Evolutionary conservation across 208 protist species (phyloP).

Genomic region (Leptomonas seymouri): DNA sequence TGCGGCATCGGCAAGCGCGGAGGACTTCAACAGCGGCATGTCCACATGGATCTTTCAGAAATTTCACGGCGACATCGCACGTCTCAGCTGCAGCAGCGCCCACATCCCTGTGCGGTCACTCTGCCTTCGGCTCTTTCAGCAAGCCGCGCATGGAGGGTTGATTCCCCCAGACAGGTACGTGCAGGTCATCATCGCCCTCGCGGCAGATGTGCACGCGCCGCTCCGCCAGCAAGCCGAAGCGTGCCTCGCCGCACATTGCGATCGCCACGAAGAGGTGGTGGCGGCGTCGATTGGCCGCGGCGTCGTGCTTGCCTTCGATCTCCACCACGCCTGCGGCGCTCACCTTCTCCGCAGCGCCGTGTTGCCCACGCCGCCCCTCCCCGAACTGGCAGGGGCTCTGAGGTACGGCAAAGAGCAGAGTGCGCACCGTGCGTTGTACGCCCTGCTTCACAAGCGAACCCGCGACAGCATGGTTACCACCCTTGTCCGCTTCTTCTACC

Average conservation of each 20-base stretch:
- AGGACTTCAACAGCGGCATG: conserved; percentile 84
- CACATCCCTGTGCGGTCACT: conserved; percentile 46
- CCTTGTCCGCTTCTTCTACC: conserved; percentile 70
- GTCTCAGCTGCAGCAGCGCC: conserved; percentile 39
- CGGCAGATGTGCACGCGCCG: conserved; percentile 49
- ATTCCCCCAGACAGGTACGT: conserved; percentile 75
- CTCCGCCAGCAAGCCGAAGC: conserved; percentile 49
- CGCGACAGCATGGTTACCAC: conserved; percentile 62
- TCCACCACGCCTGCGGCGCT: conserved; percentile 57
- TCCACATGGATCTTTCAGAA: conserved; percentile 82
- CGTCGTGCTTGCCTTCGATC: conserved; percentile 53
- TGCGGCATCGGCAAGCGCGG: not conserved
- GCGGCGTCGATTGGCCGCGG: conserved; percentile 41
- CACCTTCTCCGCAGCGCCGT: conserved; percentile 60
- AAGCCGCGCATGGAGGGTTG: conserved; percentile 60
- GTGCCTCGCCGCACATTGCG: conserved; percentile 42
- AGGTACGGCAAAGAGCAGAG: conserved; percentile 22
- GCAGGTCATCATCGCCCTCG: conserved; percentile 55
- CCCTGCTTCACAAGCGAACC: conserved; percentile 52
- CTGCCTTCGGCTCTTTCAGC: conserved; percentile 67
- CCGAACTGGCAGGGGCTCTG: not conserved
- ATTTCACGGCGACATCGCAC: conserved; percentile 58
- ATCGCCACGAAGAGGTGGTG: conserved; percentile 70
- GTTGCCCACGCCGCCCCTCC: not conserved
- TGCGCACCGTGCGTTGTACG: conserved; percentile 53